Evolutionary conservation across 139 green algal species (phyloP), one percentile per base, ranked within the genome.

Genomic region (Prasinococcaceae sp.): DNA sequence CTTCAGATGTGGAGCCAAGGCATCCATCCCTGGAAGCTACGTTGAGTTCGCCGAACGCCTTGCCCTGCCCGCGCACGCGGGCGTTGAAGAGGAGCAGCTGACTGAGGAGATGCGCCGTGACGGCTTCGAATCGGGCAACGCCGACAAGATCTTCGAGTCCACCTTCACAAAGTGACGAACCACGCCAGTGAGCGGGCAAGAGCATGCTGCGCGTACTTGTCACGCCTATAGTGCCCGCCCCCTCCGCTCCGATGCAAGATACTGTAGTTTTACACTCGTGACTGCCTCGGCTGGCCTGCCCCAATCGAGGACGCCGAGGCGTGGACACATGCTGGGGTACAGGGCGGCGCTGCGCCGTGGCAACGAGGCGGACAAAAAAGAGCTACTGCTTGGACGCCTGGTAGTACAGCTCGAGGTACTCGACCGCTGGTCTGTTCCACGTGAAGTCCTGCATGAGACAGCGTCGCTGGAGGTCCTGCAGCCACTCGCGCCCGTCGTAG

Each of bases 331-430:
- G n/a, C n/a, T n/a, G n/a, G n/a, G n/a, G n/a, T n/a, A n/a, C n/a
- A n/a, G n/a, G n/a, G n/a, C n/a, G n/a, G n/a, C n/a, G n/a, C n/a
- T n/a, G n/a, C n/a, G n/a, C n/a, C n/a, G n/a, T n/a, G n/a, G n/a
- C n/a, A n/a, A n/a, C n/a, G n/a, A n/a, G n/a, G n/a, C n/a, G n/a
- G n/a, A n/a, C n/a, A n/a, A n/a, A n/a, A n/a, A n/a, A n/a, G n/a
- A n/a, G n/a, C n/a, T 42, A 65, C 5, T 52, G 32, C 55, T 78
- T 80, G 32, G 77, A 55, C 0, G 82, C 79, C 47, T 78, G 78
- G 69, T 94, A 85, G 68, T 97, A 98, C 3, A 98, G 74, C 66
- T 95, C 84, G 3, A 98, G 69, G 65, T 98, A 98, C 53, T 95
- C 88, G 8, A 90, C 58, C 0, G 88, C 84, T 0, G 90, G 90